Conservation (phyloP, 192 early-diverging fungal species). For the Coemansia biformis region DNA sequence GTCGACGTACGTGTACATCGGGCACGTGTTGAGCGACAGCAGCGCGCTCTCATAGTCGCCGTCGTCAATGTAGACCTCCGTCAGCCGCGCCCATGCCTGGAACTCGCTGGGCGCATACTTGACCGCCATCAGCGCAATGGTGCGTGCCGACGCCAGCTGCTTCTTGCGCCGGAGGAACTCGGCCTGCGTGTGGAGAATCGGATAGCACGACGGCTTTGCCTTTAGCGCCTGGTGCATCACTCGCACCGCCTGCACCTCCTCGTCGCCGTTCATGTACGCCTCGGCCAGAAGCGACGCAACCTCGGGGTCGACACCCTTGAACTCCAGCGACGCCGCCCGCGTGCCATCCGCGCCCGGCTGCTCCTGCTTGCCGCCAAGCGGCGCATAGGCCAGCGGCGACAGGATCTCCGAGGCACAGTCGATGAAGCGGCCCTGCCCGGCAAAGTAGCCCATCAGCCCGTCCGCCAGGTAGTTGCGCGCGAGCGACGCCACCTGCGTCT, state of each 20-base stretch:
- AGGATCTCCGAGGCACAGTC: constrained; percentile 76
- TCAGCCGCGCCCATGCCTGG: constrained; percentile 91
- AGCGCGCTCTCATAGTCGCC: constrained; percentile 79
- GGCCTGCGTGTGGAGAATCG: constrained; percentile 81
- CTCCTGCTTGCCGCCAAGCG: constrained; percentile 11
- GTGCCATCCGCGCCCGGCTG: not conserved
- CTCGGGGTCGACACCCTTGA: constrained; percentile 68
- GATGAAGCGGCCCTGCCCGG: constrained; percentile 69
- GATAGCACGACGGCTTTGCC: constrained; percentile 66
- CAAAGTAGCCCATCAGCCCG: constrained; percentile 87
- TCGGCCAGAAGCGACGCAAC: constrained; percentile 83
- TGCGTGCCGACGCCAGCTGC: constrained; percentile 69
- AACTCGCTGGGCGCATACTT: constrained; percentile 94
- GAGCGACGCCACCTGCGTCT: constrained; percentile 90
- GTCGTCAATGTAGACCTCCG: constrained; percentile 84
- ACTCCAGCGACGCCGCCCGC: constrained; percentile 22
- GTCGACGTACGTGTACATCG: constrained; percentile 94
- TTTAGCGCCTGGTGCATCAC: constrained; percentile 81
- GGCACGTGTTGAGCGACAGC: constrained; percentile 94
- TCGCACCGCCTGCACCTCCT: constrained; percentile 90
- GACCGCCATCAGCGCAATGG: constrained; percentile 88
- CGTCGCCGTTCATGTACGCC: constrained; percentile 73
- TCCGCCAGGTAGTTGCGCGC: constrained; percentile 85
- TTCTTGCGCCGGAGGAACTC: constrained; percentile 83
- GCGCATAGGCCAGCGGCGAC: constrained; percentile 54